Evolutionary conservation across 108 stramenopile genomes (phyloP), one percentile per base, ranked within the genome.

Genomic region (Cyclotella baltica): DNA sequence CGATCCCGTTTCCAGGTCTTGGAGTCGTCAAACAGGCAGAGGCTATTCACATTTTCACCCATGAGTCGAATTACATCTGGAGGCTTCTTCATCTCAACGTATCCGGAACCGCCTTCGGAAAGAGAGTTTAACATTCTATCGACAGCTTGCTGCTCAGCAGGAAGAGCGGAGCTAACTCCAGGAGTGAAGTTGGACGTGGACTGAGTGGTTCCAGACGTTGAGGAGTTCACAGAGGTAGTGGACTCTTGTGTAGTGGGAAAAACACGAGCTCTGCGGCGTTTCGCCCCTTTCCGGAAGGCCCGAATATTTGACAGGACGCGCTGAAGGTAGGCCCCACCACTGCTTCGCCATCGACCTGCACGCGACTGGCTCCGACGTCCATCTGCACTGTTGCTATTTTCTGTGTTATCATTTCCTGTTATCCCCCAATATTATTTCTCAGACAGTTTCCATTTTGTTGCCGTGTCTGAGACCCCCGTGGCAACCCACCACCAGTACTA

Each of bases 401-500:
- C 10, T n/a, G 11, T 52, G n/a, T n/a, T n/a, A n/a, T n/a, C n/a
- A n/a, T n/a, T n/a, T n/a, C n/a, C n/a, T n/a, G n/a, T n/a, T n/a
- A 4, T n/a, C 51, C 19, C 18, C 51, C 19, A 52, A n/a, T n/a
- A 52, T n/a, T n/a, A n/a, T n/a, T n/a, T n/a, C 51, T 20, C 51
- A n/a, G 11, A n/a, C n/a, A n/a, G n/a, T 52, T 52, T 52, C 51
- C 51, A 52, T 52, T 52, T 52, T 52, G 51, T 52, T 52, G 51
- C 51, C 51, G 11, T n/a, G n/a, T n/a, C 11, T n/a, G 51, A 20
- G 51, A 4, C 11, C 19, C 51, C 51, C 19, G 51, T n/a, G 51
- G 51, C 51, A 52, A 52, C 51, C 51, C 51, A 52, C 51, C 51
- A 52, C 51, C 51, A 52, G 51, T 52, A 52, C 51, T 52, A 52